Base-by-base conservation (phyloP, 2,329 filamentous ascomycete genomes). In the Colletotrichum tropicicola region DNA sequence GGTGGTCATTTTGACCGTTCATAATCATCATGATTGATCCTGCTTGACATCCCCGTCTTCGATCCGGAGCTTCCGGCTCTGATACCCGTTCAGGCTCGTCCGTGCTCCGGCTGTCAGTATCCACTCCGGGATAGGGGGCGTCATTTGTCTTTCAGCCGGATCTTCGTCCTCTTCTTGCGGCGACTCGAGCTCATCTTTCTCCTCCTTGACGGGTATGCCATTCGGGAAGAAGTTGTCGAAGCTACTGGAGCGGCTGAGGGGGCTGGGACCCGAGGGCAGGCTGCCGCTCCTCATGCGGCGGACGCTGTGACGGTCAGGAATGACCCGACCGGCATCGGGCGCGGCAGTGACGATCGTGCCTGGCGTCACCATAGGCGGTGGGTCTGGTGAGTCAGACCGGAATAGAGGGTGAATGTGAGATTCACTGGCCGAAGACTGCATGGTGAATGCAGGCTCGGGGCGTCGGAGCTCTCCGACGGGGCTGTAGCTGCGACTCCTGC, bases 361-460 rank as follows among this genome's bases (percentile, higher is more conserved):
- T 0, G 90, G 89, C 0, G 90, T 91, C 2, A 85, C 83, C 6
- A 87, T 78, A 0, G 91, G 87, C 1, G 91, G 89, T 7, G 91
- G 90, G 1, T 82, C 85, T 0, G 90, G 90, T 41, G 88, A 91
- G 72, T 92, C 90, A 6, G 89, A 89, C 64, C 92, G 85, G 80
- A 94, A 94, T 3, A 94, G 83, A 8, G 92, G 92, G 74, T 94
- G 92, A 47, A 94, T 93, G 72, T 93, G 88, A 4, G 88, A 83
- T 74, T 94, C 90, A 70, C 83, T 83, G 52, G 72, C 79, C 3
- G 70, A 77, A 3, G 70, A 59, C 27, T 79, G 74, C 53, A 77
- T 76, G 15, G 75, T 79, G 68, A 72, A 47, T 66, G 72, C 66
- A 8, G 59, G 60, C 47, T 63, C 59, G 5, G 65, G 57, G 10